Percentiles rank a stretch among this genome's conserved stretches.
Evolutionary conservation across 768 basidiomycete genomes (phyloP).

Genomic region (Gyrodon lividus): DNA sequence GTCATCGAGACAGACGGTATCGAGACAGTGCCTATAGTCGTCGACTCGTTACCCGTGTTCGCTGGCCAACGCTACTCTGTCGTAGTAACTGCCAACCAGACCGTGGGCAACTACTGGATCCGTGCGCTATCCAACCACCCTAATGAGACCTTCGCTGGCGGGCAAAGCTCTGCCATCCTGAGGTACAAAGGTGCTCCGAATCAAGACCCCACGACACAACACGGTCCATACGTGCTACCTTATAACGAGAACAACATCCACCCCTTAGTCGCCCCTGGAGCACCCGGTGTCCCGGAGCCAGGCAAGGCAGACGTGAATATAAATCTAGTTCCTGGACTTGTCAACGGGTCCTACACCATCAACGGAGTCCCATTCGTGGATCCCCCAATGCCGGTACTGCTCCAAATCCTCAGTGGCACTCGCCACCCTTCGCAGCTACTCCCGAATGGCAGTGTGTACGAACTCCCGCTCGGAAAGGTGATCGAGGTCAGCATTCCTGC

Average conservation of each 20-base stretch:
- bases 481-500: slow-evolving; percentile 44
- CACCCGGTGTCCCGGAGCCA: slow-evolving; percentile 34
- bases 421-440: slow-evolving; percentile 35
- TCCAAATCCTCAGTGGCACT: slow-evolving; percentile 42
- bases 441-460: slow-evolving; percentile 42
- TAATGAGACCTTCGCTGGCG: slow-evolving; percentile 26
- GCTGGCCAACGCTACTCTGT: slow-evolving; percentile 53
- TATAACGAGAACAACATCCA: slow-evolving; percentile 37
- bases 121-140: slow-evolving; percentile 26
- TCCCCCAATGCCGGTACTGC: slow-evolving; percentile 40
- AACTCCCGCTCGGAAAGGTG: slow-evolving; percentile 40
- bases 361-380: slow-evolving; percentile 32
- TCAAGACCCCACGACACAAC: slow-evolving; percentile 31
- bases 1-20: slow-evolving; percentile 48
- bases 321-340: slow-evolving; percentile 28
- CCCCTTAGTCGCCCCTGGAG: slow-evolving; percentile 27
- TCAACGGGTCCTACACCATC: slow-evolving; percentile 32
- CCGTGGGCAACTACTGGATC: slow-evolving; percentile 41
- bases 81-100: slow-evolving; percentile 34
- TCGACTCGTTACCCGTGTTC: slow-evolving; percentile 45
- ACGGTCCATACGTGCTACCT: slow-evolving; percentile 21
- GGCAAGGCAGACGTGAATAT: slow-evolving; percentile 41
- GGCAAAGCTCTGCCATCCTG: slow-evolving; percentile 40
- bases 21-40: slow-evolving; percentile 37
- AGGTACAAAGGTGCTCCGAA: slow-evolving; percentile 39